phyloP scores from a whole-genome alignment of 2,329 filamentous ascomycete species.

The Dryadomyces quercivorus region DNA sequence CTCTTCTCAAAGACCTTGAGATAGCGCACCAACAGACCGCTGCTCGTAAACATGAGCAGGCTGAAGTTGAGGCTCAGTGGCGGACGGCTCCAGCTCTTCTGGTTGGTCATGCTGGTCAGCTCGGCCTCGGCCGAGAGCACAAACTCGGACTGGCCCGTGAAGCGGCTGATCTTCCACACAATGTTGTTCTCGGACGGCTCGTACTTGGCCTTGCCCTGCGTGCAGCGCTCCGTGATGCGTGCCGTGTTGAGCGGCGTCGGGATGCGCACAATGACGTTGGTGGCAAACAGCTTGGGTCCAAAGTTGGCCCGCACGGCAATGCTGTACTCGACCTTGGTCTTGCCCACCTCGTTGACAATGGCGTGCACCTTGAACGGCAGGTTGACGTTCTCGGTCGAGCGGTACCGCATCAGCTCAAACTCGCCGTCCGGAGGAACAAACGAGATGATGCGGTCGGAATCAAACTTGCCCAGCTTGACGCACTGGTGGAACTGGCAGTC shows the following conservation, averaged over 20 bases:
- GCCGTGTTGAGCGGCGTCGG: slow-evolving; percentile 95
- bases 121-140: slow-evolving; percentile 89
- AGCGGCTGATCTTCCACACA: slow-evolving; percentile 97
- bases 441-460: slow-evolving; percentile 90
- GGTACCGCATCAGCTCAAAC: slow-evolving; percentile 98
- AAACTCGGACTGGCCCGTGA: slow-evolving; percentile 94
- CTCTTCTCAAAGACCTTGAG: slow-evolving; percentile 99
- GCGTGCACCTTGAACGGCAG: slow-evolving; percentile 97
- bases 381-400: slow-evolving; percentile 96
- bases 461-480: slow-evolving; percentile 93
- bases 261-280: slow-evolving; percentile 88
- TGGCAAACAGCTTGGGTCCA: slow-evolving; percentile 89
- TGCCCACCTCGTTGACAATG: slow-evolving; percentile 94
- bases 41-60: slow-evolving; percentile 95
- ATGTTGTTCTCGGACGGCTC: slow-evolving; percentile 97
- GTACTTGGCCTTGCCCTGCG: slow-evolving; percentile 95
- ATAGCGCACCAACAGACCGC: slow-evolving; percentile 81
- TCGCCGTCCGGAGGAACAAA: slow-evolving; percentile 96
- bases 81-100: slow-evolving; percentile 92
- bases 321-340: slow-evolving; percentile 96
- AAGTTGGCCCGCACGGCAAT: slow-evolving; percentile 97
- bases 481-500: slow-evolving; percentile 99
- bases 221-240: slow-evolving; percentile 81
- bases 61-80: slow-evolving; percentile 87
- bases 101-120: slow-evolving; percentile 93